Evolutionary conservation across 2,329 filamentous ascomycete genomes (phyloP).

Genomic region (Sporothrix inflata): DNA sequence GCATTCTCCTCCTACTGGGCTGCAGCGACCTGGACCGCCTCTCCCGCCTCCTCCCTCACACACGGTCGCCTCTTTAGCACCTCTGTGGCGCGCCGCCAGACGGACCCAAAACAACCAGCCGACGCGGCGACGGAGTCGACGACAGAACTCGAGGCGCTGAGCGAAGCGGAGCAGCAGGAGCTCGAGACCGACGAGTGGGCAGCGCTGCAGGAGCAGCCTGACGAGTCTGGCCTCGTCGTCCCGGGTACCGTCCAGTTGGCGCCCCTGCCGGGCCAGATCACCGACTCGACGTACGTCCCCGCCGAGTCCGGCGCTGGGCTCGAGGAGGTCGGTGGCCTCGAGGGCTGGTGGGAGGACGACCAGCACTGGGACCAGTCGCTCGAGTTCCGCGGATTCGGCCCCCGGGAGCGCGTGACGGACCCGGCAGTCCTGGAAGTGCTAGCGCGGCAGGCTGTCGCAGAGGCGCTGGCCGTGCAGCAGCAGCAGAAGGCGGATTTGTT

Average conservation of each 20-base stretch:
- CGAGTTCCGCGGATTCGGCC: constrained; percentile 51
- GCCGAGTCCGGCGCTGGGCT: constrained; percentile 52
- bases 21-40: neutral
- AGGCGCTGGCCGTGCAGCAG: constrained; percentile 53
- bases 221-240: constrained; percentile 34
- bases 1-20: neutral
- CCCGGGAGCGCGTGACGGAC: constrained; percentile 47
- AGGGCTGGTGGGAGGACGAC: constrained; percentile 58
- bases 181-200: constrained; percentile 1
- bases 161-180: neutral
- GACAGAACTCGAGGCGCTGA: constrained; percentile 23
- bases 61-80: constrained; percentile 20
- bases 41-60: neutral
- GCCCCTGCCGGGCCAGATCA: constrained; percentile 38
- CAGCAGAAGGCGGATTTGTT: constrained; percentile 32
- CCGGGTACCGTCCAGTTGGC: constrained; percentile 37
- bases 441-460: constrained; percentile 56
- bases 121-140: neutral
- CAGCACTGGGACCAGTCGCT: constrained; percentile 56
- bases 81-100: neutral
- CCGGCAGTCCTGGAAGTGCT: constrained; percentile 51
- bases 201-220: neutral
- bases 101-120: neutral
- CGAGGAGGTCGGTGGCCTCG: constrained; percentile 52
- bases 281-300: constrained; percentile 50